Evolutionary conservation across 176 grass and related monocot genomes (phyloP).

Genomic region (Paspalum vaginatum): DNA sequence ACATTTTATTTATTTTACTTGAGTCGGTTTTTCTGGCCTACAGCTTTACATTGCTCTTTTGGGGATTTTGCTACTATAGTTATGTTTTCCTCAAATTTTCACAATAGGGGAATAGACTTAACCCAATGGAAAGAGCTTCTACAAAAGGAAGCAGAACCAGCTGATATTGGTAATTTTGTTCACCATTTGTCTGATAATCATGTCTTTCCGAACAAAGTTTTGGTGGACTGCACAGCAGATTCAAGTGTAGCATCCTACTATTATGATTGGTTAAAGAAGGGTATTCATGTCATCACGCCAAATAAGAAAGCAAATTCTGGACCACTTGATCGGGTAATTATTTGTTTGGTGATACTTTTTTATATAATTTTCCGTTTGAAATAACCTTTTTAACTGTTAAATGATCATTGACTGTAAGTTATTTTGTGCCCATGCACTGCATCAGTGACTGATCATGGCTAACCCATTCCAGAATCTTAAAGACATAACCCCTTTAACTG

Average conservation of each 20-base stretch:
- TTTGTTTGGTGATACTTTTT: conserved; percentile 29
- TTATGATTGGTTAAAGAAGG: conserved; percentile 87
- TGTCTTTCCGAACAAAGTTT: conserved; percentile 91
- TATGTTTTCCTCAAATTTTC: conserved; percentile 26
- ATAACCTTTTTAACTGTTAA: neutral
- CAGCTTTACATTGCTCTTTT: neutral
- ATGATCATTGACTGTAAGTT: conserved; percentile 9
- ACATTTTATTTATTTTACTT: neutral
- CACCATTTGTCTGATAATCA: conserved; percentile 87
- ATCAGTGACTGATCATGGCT: conserved; percentile 16
- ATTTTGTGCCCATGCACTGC: neutral
- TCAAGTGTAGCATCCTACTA: conserved; percentile 83
- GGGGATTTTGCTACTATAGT: neutral
- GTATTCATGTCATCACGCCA: conserved; percentile 93
- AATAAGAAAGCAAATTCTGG: conserved; percentile 99
- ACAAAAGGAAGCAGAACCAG: conserved; percentile 58
- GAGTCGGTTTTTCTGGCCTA: neutral
- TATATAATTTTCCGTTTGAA: neutral
- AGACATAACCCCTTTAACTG: neutral
- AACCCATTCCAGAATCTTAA: neutral
- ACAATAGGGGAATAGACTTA: conserved; percentile 72
- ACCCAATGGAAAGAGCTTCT: conserved; percentile 73
- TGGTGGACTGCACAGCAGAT: conserved; percentile 98
- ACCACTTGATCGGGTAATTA: conserved; percentile 83
- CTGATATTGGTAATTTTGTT: conserved; percentile 71